Conservation (phyloP, 1,284 basidiomycete species). For the Ceratobasidium sp. region DNA sequence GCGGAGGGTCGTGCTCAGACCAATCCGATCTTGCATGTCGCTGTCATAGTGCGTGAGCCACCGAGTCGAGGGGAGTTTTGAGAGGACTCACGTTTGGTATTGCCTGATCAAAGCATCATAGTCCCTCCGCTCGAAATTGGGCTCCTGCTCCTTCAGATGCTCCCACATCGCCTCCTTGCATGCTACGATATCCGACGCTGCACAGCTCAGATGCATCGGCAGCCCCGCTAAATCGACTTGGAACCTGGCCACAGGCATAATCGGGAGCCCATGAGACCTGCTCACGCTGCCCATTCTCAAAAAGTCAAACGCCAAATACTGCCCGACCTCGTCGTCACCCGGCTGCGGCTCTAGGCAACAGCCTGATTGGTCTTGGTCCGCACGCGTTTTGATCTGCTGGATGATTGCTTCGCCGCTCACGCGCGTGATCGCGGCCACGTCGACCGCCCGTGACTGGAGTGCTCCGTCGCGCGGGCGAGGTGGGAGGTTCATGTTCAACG, state of each 20-base stretch:
- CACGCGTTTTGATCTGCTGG: background rate
- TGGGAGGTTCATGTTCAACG: slow-evolving; percentile 27
- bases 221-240: slow-evolving; percentile 12
- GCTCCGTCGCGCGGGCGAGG: slow-evolving; percentile 18
- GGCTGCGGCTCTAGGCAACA: slow-evolving; percentile 6
- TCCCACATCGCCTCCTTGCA: slow-evolving; percentile 41
- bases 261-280: background rate
- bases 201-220: slow-evolving; percentile 23
- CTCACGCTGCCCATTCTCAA: slow-evolving; percentile 19
- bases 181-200: slow-evolving; percentile 22
- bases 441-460: background rate
- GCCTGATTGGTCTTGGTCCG: background rate
- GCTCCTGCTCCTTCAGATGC: slow-evolving; percentile 30
- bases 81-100: slow-evolving; percentile 34
- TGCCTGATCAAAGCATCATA: slow-evolving; percentile 38
- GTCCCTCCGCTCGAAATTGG: slow-evolving; percentile 12
- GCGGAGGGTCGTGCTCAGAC: slow-evolving; percentile 18
- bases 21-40: slow-evolving; percentile 32
- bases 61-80: background rate
- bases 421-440: background rate
- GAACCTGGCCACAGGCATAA: slow-evolving; percentile 13
- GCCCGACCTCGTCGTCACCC: slow-evolving; percentile 25
- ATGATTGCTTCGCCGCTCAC: slow-evolving; percentile 14
- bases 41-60: background rate
- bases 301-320: slow-evolving; percentile 24